These are phyloP conservation scores for Cryptosporidium canis DNA, from an alignment of 169 alveolate genomes.

Conservation along the genomic window DNA sequence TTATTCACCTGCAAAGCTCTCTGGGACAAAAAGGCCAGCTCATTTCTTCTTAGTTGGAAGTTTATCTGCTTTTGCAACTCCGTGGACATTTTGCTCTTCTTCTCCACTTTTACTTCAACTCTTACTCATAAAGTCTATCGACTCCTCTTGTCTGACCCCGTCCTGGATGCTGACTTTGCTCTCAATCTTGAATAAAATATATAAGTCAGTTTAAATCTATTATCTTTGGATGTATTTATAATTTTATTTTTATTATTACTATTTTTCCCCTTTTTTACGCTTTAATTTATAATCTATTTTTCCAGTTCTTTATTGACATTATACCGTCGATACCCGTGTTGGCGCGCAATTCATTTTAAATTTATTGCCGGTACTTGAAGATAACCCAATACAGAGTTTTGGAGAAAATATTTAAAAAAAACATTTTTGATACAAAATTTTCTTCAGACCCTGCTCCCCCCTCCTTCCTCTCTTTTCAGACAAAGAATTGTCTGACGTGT, in stretches of 20 bases:
- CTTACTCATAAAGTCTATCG: background rate
- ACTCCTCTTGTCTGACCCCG: no score
- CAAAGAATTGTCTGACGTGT: no score
- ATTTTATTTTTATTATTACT: no score
- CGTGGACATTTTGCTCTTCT: constrained; percentile 13
- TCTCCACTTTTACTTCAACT: background rate
- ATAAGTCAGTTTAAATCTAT: no score
- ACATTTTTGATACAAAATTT: no score
- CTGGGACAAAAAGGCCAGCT: constrained; percentile 15
- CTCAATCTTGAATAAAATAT: no score
- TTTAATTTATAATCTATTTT: constrained; percentile 3
- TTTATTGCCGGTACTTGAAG: background rate
- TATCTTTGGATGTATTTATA: no score
- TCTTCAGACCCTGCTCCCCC: no score
- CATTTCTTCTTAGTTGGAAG: constrained; percentile 31
- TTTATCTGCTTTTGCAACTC: constrained; percentile 52
- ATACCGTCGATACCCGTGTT: background rate
- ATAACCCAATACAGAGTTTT: no score
- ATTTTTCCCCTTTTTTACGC: background rate
- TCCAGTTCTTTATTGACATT: background rate
- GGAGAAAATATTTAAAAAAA: no score
- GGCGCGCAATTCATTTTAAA: background rate
- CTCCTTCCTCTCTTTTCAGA: no score
- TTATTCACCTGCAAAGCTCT: background rate
- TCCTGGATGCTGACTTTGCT: no score